Base-by-base conservation (phyloP, 768 basidiomycete species). In the Termitomyces sp. region DNA sequence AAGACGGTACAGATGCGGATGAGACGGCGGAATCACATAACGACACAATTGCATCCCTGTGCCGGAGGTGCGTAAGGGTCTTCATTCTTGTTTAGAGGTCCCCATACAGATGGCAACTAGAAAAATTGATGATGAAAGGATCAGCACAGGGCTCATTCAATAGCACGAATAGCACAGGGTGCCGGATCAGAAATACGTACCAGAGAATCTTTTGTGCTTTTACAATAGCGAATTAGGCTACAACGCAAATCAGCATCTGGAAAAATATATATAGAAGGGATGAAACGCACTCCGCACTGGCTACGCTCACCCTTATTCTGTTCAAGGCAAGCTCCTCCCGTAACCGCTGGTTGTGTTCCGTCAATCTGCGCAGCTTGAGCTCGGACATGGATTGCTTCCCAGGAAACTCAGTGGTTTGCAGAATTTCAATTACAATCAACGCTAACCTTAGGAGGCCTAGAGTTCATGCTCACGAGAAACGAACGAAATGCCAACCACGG, bases 101-200 rank as follows among this genome's bases (percentile, higher is more conserved):
- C 96, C 96, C 96, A 98, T 56, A 98, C 91, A 38, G 91, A 93
- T 16, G 95, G 94, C 55, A 95, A 86, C 92, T 95, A 46, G 22
- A 5, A 67, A 54, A 44, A 56, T 53, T 61, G 44, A 38, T 38
- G 44, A 64, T 52, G 58, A 35, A 63, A 56, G 22, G 22, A 51
- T 63, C 64, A 65, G 58, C 36, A 42, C 32, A 53, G 22, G 13
- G 33, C 32, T 22, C 40, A 44, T 5, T 39, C 20, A 39, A 63
- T 62, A 28, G 28, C 28, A 28, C 28, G 57, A 38, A 53, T 57
- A 42, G 36, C 35, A 45, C 57, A 61, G 20, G 39, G 24, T 20
- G 28, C n/a, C 49, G 60, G 58, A 49, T 56, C 56, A 60, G 40
- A 55, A 13, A 11, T n/a, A 82, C 89, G 69, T 72, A 93, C 91